A percentile compares a stretch with the other conserved stretches of the same genome.
These are phyloP conservation scores for Austroboletus eburneus DNA, from an alignment of 768 basidiomycete species.

Conservation along the genomic window DNA sequence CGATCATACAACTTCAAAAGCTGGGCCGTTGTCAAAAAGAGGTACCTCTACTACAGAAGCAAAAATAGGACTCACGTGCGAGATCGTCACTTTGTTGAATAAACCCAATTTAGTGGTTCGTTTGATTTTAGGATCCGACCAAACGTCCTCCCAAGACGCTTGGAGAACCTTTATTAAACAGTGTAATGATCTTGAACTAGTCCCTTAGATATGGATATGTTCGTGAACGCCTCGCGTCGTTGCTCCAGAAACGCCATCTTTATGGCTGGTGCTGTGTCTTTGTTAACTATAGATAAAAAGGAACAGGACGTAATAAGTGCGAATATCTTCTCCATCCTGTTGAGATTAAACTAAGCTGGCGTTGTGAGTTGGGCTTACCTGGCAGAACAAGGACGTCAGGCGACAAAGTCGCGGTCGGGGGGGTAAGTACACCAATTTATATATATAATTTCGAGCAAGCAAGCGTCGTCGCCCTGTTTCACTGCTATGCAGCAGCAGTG, in stretches of 20 bases:
- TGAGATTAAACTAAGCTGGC: background rate
- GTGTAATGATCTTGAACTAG: constrained; percentile 61
- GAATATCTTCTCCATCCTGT: constrained; percentile 53
- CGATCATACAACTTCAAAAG: constrained; percentile 76
- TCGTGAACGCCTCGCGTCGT: constrained; percentile 57
- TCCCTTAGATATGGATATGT: constrained; percentile 76
- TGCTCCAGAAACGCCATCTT: constrained; percentile 70
- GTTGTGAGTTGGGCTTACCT: constrained; percentile 36
- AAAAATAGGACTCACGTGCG: constrained; percentile 45
- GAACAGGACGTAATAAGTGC: constrained; percentile 70
- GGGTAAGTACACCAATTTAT: no score
- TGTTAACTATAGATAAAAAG: constrained; percentile 68
- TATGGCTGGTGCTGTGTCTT: constrained; percentile 41
- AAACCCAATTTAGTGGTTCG: constrained; percentile 65
- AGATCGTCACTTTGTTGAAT: constrained; percentile 64
- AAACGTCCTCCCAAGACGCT: constrained; percentile 71
- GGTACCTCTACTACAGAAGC: background rate
- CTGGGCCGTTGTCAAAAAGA: constrained; percentile 30
- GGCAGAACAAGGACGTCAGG: constrained; percentile 52
- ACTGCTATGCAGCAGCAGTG: no score
- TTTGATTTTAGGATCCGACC: constrained; percentile 69
- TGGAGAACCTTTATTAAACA: constrained; percentile 65
- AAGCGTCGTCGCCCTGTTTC: no score
- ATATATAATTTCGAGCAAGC: no score
- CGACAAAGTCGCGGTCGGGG: no score